Evolutionary conservation across 1,284 basidiomycete genomes (phyloP), one percentile per base, ranked within the genome.

Genomic region (Cystobasidium sp.): DNA sequence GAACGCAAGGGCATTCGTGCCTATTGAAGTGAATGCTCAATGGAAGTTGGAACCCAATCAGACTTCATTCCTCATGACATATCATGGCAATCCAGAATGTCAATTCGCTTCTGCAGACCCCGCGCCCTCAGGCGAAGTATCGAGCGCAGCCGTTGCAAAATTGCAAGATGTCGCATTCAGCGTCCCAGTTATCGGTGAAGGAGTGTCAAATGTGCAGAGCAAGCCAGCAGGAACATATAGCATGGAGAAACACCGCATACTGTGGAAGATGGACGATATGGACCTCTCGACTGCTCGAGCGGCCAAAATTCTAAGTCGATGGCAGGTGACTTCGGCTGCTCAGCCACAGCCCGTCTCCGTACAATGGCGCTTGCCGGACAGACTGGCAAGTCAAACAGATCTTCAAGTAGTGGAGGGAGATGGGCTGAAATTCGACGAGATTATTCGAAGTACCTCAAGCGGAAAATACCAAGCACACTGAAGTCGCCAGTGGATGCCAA

Each of bases 41-140:
- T 87, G 86, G 85, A 82, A 84, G 67, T 82, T 83, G 74, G 84
- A 85, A 74, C 79, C 84, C 20, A 82, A 82, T 39, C 85, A 85
- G 68, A 86, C 86, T 5, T 82, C 84, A 43, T 82, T 86, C 78
- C 83, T 87, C 65, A 78, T 86, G 69, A 83, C 81, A 64, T 86
- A 86, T 77, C 74, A 79, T 3, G 72, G 78, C 37, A 83, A 83
- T 68, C 49, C 81, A 1, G 64, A 55, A 10, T 79, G 75, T 52
- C 47, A 41, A 49, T 70, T 78, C 55, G 56, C 59, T 16, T n/a
- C 31, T 37, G 64, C 43, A 44, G 74, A 68, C 20, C 20, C 53
- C 0, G 70, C 75, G 37, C 77, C 78, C 0, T 78, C 77, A 24
- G 76, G 75, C 9, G 74, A 75, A n/a, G 75, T 70, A 8, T 58